Base-by-base conservation (phyloP, 176 grass and related monocot genomes). In the Paspalum notatum region DNA sequence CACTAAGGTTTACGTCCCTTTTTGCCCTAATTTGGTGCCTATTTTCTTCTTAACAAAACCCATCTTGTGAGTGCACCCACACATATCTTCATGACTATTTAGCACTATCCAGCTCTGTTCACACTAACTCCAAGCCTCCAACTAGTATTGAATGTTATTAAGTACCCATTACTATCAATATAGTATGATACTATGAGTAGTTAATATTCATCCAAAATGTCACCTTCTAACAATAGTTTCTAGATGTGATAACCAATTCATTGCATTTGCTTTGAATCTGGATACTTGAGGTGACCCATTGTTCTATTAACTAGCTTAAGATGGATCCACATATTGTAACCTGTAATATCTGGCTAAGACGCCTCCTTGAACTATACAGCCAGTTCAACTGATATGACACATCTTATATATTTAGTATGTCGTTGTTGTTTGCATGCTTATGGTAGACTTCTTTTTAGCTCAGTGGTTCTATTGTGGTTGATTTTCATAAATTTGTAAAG, bases 391-490 rank as follows among this genome's bases (percentile, higher is more conserved):
- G 62, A 44, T 65, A 24, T 55, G 21, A 62, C 48, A 56, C 27
- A 53, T 75, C 60, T 57, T 75, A 84, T 18, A n/a, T 9, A 70
- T 39, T 69, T 24, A 24, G 14, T 12, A 41, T 55, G 27, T 7
- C 13, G 6, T 46, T 74, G 51, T 15, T 24, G 52, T 85, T 67
- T 68, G 18, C 55, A 50, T 85, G 65, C 15, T 76, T 75, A 40
- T 75, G 59, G 49, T 62, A 51, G 16, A 20, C 15, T 37, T 66
- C 9, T 66, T 75, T 66, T 40, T 75, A 50, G 61, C 25, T 42
- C 48, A 9, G 5, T 61, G 55, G 75, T 85, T 25, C 17, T 71
- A 71, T 71, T 60, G 13, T 68, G 69, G 22, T 62, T 79, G n/a
- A 45, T 70, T 85, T 79, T 20, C 17, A 16, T 22, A 27, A 37